These are phyloP conservation scores for Phaeosphaeria sp. DNA, from an alignment of 2,329 filamentous ascomycete species.

Conservation along the genomic window DNA sequence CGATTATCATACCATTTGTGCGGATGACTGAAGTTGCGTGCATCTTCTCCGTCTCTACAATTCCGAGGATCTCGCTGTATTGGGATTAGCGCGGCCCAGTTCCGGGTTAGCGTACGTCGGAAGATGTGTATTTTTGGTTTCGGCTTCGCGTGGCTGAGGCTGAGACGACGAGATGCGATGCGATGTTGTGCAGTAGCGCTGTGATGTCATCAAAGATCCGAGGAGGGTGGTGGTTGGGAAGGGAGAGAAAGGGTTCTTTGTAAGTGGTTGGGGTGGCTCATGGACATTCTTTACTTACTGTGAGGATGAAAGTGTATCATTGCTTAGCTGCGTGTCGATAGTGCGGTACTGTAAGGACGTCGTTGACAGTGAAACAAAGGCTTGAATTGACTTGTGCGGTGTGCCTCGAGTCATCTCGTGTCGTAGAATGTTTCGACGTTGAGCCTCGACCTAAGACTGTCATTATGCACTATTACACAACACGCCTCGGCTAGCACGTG, in stretches of 20 bases:
- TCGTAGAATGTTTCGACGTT: not conserved
- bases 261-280: too few relatives aligned
- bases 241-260: too few relatives aligned
- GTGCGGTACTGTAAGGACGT: too few relatives aligned
- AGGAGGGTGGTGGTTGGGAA: not conserved
- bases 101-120: not conserved
- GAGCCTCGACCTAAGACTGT: not conserved
- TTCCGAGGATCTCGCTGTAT: too few relatives aligned
- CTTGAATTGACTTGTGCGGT: not conserved
- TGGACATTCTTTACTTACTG: too few relatives aligned
- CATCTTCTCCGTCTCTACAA: too few relatives aligned
- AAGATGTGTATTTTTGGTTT: not conserved
- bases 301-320: too few relatives aligned
- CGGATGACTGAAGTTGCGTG: too few relatives aligned
- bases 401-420: not conserved
- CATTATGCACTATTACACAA: not conserved
- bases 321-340: too few relatives aligned
- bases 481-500: not conserved
- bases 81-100: too few relatives aligned
- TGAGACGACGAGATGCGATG: not conserved
- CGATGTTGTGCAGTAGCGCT: not conserved
- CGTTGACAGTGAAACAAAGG: not conserved
- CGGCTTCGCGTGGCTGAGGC: not conserved
- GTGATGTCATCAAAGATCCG: not conserved
- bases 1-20: too few relatives aligned